Evolutionary conservation across 495 filamentous ascomycete genomes (phyloP), one percentile per base, ranked within the genome.

Genomic region (Penicillium pulvis): DNA sequence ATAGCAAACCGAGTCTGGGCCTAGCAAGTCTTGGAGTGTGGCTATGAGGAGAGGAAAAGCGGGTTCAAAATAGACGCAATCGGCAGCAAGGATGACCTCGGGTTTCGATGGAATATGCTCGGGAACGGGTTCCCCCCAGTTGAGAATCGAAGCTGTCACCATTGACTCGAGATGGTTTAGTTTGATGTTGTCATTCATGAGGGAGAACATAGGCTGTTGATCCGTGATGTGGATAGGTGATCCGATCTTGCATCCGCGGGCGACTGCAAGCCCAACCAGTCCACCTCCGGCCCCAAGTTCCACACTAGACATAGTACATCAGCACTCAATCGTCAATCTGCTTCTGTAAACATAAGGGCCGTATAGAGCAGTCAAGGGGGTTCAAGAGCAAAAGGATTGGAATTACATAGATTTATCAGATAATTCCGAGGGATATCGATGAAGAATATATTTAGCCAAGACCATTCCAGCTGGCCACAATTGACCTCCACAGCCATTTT

Each of bases 41-140:
- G 85, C 73, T 62, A 92, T 80, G 33, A 98, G 79, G 30, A 96
- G 79, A 44, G 92, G 92, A 69, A 98, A 98, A 3, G 93, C 89
- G 4, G 93, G 91, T 71, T 98, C 93, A 65, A 95, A 95, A 79
- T 98, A 98, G 50, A 96, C 92, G 76, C 94, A 98, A 71, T 98
- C 94, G 6, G 93, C 94, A 11, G 94, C 94, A 11, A 98, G 83
- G 55, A 98, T 85, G 43, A 93, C 78, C 59, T 94, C 86, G 12
- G 92, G 89, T 69, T 69, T 64, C 28, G 57, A 39, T 12, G 77
- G 77, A 12, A 80, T 72, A 35, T 56, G 53, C 46, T 59, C 54
- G 16, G 76, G 69, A 49, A 75, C 51, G n/a, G 70, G 69, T 44
- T 72, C 67, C 4, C 83, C 82, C 93, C 93, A 97, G 63, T 94